Percentiles rank a stretch among this genome's conserved stretches.
Evolutionary conservation across 805 yeast genomes (phyloP).

Genomic region (Metschnikowia lunata): DNA sequence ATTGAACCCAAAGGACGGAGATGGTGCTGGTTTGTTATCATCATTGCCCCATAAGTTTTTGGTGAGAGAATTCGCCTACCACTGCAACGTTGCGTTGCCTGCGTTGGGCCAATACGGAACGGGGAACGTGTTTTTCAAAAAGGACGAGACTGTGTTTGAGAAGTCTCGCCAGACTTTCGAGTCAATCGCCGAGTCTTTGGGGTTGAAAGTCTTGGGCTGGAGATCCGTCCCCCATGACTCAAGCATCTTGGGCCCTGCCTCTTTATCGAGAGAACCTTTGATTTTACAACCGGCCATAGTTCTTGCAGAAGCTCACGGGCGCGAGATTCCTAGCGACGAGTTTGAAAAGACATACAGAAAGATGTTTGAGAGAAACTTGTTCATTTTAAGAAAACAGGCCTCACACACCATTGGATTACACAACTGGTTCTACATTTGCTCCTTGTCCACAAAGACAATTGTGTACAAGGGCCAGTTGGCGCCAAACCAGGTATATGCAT

Average conservation of each 20-base stretch:
- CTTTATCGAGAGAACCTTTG: conserved; percentile 86
- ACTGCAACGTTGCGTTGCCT: conserved; percentile 66
- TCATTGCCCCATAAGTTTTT: conserved; percentile 89
- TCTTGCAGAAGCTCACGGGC: conserved; percentile 35
- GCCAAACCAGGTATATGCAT: conserved; percentile 92
- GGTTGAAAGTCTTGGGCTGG: conserved; percentile 87
- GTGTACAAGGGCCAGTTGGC: conserved; percentile 98
- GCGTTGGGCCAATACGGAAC: conserved; percentile 84
- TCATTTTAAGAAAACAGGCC: conserved; percentile 82
- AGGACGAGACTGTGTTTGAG: conserved; percentile 65
- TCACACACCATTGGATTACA: conserved; percentile 89
- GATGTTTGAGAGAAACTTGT: conserved; percentile 77
- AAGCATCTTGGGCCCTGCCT: conserved; percentile 91
- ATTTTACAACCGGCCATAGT: conserved; percentile 93
- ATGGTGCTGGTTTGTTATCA: conserved; percentile 96
- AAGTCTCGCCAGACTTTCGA: conserved; percentile 77
- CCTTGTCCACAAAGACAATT: conserved; percentile 80
- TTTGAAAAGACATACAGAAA: conserved; percentile 54
- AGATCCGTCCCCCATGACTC: conserved; percentile 92
- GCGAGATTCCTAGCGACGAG: conserved; percentile 43
- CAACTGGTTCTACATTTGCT: conserved; percentile 97
- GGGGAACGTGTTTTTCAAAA: conserved; percentile 91
- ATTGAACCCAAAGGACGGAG: conserved; percentile 96
- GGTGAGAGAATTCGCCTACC: conserved; percentile 74
- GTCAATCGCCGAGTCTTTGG: conserved; percentile 69